A percentile compares a stretch with the other conserved stretches of the same genome.
Evolutionary conservation across 208 protist genomes (phyloP).

Genomic region (Trypanosoma conorhini): DNA sequence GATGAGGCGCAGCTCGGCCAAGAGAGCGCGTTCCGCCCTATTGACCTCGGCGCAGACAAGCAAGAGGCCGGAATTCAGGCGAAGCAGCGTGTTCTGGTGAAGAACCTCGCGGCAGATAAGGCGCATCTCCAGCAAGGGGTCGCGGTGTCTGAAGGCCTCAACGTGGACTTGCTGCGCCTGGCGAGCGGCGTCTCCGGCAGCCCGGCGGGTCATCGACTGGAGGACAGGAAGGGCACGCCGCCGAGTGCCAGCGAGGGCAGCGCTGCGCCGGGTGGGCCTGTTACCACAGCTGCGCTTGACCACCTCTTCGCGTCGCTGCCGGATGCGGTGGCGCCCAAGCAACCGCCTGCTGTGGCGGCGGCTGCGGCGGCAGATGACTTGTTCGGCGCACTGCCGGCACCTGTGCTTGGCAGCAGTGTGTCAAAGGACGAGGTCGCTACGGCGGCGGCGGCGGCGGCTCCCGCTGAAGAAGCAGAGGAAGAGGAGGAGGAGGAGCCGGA

Average conservation of each 20-base stretch:
- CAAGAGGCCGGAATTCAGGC: constrained; percentile 60
- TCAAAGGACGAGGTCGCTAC: constrained; percentile 1
- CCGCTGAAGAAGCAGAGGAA: background rate
- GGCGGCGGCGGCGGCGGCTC: background rate
- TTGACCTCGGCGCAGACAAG: constrained; percentile 74
- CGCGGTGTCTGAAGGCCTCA: constrained; percentile 13
- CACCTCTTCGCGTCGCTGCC: constrained; percentile 41
- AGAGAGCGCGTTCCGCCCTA: constrained; percentile 44
- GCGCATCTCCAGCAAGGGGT: background rate
- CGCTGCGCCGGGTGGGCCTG: background rate
- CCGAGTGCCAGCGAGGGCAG: background rate
- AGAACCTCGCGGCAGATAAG: constrained; percentile 38
- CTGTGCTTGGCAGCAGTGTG: constrained; percentile 10
- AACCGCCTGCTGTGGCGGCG: background rate
- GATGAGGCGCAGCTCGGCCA: constrained; percentile 1
- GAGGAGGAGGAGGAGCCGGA: background rate
- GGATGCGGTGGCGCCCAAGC: constrained; percentile 14
- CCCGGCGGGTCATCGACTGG: background rate
- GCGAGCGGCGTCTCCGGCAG: constrained; percentile 5
- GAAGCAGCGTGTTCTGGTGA: constrained; percentile 61
- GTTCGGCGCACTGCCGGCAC: constrained; percentile 23
- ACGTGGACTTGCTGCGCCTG: constrained; percentile 22
- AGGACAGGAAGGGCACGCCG: constrained; percentile 6
- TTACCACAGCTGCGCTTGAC: constrained; percentile 32
- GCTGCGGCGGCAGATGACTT: constrained; percentile 3